phyloP scores from a whole-genome alignment of 192 early-diverging fungal genomes.

The Spizellomyces sp. region DNA sequence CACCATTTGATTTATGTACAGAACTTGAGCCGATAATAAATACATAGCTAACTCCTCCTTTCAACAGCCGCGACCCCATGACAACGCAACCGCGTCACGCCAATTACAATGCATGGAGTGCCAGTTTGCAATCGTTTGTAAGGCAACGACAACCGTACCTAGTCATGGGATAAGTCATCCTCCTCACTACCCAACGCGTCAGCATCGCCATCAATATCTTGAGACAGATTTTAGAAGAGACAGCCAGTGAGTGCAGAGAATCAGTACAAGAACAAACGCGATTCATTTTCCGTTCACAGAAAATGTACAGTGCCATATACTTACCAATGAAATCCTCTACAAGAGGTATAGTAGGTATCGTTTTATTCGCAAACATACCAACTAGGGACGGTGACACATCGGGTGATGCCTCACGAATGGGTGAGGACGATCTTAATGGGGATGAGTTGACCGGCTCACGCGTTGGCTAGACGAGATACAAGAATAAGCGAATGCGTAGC shows the following conservation, averaged over 20 bases:
- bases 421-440: not conserved
- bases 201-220: constrained; percentile 16
- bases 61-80: no score
- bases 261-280: not conserved
- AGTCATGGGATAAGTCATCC: not conserved
- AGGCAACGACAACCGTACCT: no score
- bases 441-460: not conserved
- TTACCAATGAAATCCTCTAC: constrained; percentile 1
- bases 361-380: not conserved
- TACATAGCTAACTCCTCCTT: no score
- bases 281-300: not conserved
- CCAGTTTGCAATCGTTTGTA: no score
- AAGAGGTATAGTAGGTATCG: not conserved
- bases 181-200: constrained; percentile 21
- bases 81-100: no score
- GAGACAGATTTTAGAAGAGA: not conserved
- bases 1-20: no score
- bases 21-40: no score
- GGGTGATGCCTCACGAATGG: not conserved
- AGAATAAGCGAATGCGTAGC: not conserved
- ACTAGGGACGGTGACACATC: not conserved
- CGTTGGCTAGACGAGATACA: not conserved
- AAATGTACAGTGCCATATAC: not conserved
- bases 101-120: no score
- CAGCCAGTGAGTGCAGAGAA: not conserved